Evolutionary conservation across 345 rosid species (phyloP), one percentile per base, ranked within the genome.

Genomic region (Laguncularia racemosa): DNA sequence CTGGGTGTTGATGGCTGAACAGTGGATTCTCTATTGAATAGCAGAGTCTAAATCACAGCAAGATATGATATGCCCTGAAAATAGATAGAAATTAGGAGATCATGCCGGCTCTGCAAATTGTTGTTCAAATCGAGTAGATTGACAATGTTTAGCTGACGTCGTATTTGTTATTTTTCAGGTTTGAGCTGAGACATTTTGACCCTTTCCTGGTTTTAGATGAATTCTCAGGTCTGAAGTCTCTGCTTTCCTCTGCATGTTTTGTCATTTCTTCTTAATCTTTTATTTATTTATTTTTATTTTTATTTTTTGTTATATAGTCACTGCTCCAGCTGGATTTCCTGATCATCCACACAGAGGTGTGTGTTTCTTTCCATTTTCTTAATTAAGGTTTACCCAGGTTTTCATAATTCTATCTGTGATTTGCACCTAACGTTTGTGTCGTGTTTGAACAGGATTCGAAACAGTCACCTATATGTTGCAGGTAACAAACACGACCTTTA

Each of bases 271-370:
- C 19, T 16, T 16, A 38, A 15, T 48, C 16, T 20, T 17, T 26
- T 19, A 46, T 44, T 2, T 55, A 21, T 16, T 16, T 18, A 12
- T 11, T 44, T 11, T 87, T 83, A 71, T 59, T 83, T 59, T 74
- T 50, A 16, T 48, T 49, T 47, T 50, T 13, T 14, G 12, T 54
- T 49, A 23, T 47, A 13, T 86, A 88, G 97, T 81, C 28, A 77
- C 89, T 53, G 82, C 91, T 49, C 96, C 96, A 21, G 80, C 91
- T 53, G 97, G 97, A 53, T 91, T 91, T 69, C 96, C 91, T 52
- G 97, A 91, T 71, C 97, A 91, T 72, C 97, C 97, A 46, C 97
- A 91, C 20, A 85, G 95, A 91, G 97, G 97, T 87, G 49, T 55
- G 76, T 59, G 20, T 21, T 2, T 26, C 57, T 54, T 20, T 33